These are phyloP conservation scores for Penicillium canescens DNA, from an alignment of 495 filamentous ascomycete species.

Conservation along the genomic window DNA sequence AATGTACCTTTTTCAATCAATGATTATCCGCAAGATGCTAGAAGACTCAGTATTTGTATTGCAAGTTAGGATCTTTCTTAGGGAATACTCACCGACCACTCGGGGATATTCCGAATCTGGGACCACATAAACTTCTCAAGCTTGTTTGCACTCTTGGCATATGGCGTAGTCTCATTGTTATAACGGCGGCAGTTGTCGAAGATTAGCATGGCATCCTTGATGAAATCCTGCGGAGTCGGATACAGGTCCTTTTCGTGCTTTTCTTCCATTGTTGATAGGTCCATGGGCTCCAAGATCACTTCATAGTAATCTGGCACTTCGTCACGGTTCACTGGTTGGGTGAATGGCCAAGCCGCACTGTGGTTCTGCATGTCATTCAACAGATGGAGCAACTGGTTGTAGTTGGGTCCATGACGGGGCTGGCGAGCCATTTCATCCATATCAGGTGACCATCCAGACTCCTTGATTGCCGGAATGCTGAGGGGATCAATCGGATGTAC, in stretches of 20 bases:
- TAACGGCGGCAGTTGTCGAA: constrained; percentile 95
- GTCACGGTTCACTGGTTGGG: constrained; percentile 89
- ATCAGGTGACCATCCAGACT: constrained; percentile 90
- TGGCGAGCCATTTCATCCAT: constrained; percentile 97
- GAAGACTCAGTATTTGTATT: background rate
- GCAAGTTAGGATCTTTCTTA: background rate
- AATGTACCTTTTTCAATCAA: constrained; percentile 14
- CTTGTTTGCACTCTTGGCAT: constrained; percentile 94
- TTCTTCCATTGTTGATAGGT: constrained; percentile 91
- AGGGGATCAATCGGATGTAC: constrained; percentile 74
- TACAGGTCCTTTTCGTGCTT: constrained; percentile 95
- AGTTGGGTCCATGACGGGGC: constrained; percentile 96
- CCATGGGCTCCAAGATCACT: constrained; percentile 98
- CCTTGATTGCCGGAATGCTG: constrained; percentile 77
- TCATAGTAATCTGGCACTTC: constrained; percentile 98
- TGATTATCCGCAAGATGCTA: constrained; percentile 53
- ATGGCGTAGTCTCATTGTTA: constrained; percentile 93
- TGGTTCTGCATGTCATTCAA: constrained; percentile 96
- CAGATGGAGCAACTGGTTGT: constrained; percentile 87
- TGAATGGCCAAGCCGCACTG: constrained; percentile 88
- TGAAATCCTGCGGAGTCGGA: constrained; percentile 87
- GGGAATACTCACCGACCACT: constrained; percentile 76
- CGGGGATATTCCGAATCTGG: constrained; percentile 88
- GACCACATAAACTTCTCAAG: constrained; percentile 96
- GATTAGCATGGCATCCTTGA: constrained; percentile 84